Base-by-base conservation (phyloP, 371 early-diverging fungal genomes). In the Syncephalastrum sp. region DNA sequence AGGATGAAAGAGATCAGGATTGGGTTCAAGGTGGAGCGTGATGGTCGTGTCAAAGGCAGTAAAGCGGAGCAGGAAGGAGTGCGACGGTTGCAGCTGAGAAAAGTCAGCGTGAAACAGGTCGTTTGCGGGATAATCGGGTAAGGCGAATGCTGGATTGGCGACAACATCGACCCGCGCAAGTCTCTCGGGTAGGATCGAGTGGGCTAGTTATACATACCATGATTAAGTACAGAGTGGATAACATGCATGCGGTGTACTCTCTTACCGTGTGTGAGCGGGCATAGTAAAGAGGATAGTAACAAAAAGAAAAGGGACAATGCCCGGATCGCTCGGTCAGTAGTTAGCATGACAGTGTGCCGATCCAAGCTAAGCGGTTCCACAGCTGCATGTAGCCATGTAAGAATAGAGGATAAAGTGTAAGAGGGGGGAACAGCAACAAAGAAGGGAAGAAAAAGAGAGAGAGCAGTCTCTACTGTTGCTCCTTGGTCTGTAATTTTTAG, bases 1-100 rank as follows among this genome's bases (percentile, higher is more conserved):
- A 0, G 88, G 82, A 65, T 92, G 93, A 46, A 93, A 67, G 41
- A 94, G 60, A 44, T 89, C 87, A 19, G 57, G 16, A 72, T 93
- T 91, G 25, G 90, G 92, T 59, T 80, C 81, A 13, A 94, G 77
- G 52, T 88, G 68, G 48, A 94, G 65, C 38, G 72, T 61, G 61
- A 87, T 89, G 0, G 89, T 80, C 21, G 73, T 74, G 60, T 88
- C 84, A 70, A 74, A 89, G 14, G 88, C 91, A 13, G 58, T 59
- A 53, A 90, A 75, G 29, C 73, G 67, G 17, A 88, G 41, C 25
- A 81, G 73, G 50, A 86, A 67, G 4, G 76, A 72, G 29, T 82
- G 88, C 55, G 79, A 74, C 29, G 67, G 69, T 43, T 50, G 47
- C 10, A 67, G 43, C 5, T 62, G 29, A 6, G 29, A 29, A 29